phyloP scores from a whole-genome alignment of 805 yeast species.

The Tetrapisispora arboricola region DNA sequence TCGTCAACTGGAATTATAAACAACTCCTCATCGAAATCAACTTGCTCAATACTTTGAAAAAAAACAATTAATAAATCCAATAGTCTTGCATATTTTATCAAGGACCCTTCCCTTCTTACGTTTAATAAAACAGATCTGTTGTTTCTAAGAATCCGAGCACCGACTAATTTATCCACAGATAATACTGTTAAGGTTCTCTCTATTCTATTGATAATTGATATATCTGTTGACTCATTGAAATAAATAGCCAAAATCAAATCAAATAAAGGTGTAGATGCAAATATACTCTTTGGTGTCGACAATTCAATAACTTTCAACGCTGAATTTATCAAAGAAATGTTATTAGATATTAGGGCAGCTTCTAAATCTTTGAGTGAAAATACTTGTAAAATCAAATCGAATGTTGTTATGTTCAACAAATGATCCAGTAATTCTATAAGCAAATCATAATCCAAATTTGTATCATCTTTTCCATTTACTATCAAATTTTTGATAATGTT shows the following conservation, averaged over 20 bases:
- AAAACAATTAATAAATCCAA: conserved; percentile 13
- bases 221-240: conserved; percentile 15
- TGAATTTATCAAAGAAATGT: conserved; percentile 11
- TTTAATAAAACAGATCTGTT: conserved; percentile 12
- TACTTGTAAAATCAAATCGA: conserved; percentile 17
- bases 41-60: conserved; percentile 6
- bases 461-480: conserved; percentile 1
- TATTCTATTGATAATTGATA: conserved; percentile 17
- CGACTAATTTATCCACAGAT: conserved; percentile 14
- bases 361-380: conserved; percentile 18
- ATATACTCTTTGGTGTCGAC: conserved; percentile 21
- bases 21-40: conserved; percentile 14
- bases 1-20: conserved; percentile 13
- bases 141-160: conserved; percentile 16
- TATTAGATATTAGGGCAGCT: conserved; percentile 15
- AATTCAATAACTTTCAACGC: conserved; percentile 21
- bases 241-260: conserved; percentile 16
- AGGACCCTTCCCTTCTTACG: conserved; percentile 9
- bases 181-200: conserved; percentile 15
- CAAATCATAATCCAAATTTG: conserved; percentile 14
- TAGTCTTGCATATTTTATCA: conserved; percentile 16
- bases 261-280: conserved; percentile 14
- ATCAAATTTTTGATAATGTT: conserved; percentile 12
- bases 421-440: conserved; percentile 15
- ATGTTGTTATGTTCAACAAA: conserved; percentile 12